Conservation (phyloP, 176 grass and related monocot species). For the Oryza glaberrima region DNA sequence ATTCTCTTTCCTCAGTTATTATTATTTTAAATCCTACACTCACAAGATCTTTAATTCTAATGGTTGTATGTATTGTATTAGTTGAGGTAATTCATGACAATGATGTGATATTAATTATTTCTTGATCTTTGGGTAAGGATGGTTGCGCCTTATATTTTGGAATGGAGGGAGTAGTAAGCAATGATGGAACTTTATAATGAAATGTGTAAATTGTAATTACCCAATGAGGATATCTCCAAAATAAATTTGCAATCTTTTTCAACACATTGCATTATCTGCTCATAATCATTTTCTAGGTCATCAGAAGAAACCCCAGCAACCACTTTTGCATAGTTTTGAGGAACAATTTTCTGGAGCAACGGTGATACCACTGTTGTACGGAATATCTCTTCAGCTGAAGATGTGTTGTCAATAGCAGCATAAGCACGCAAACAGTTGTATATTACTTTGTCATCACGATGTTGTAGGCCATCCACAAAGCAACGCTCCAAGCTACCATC, state of each 20-base stretch:
- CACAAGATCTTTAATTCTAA: too few species aligned
- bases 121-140: too few species aligned
- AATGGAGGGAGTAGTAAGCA: neutral
- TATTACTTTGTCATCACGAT: slow-evolving; percentile 75
- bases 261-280: slow-evolving; percentile 68
- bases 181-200: neutral
- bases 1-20: too few species aligned
- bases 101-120: too few species aligned
- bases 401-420: slow-evolving; percentile 95
- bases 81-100: too few species aligned
- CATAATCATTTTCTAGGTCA: slow-evolving; percentile 82
- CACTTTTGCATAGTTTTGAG: slow-evolving; percentile 62
- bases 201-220: slow-evolving; percentile 43
- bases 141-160: too few species aligned
- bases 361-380: slow-evolving; percentile 77
- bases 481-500: slow-evolving; percentile 83
- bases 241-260: slow-evolving; percentile 98
- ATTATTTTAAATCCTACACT: too few species aligned
- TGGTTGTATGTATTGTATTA: too few species aligned
- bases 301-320: slow-evolving; percentile 65
- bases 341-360: slow-evolving; percentile 80
- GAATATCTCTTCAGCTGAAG: slow-evolving; percentile 90
- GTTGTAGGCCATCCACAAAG: slow-evolving; percentile 82
- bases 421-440: slow-evolving; percentile 97
- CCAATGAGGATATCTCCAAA: slow-evolving; percentile 90